These are phyloP conservation scores for Phylloporus sp. DNA, from an alignment of 768 basidiomycete genomes.

Conservation along the genomic window DNA sequence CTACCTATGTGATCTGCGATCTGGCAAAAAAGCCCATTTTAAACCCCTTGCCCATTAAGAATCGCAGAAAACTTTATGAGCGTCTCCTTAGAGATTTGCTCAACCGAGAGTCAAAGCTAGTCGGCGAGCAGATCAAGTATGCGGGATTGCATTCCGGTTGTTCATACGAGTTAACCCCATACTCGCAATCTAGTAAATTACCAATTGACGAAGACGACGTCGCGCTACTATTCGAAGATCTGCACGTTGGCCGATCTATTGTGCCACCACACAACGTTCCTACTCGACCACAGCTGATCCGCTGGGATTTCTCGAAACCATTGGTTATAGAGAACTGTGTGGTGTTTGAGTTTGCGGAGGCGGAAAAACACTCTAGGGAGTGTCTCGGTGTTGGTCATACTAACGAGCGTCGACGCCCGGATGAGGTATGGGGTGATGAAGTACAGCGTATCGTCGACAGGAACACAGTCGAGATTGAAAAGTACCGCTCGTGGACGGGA, in stretches of 20 bases:
- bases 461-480: slow-evolving; percentile 56
- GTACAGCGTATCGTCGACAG: slow-evolving; percentile 55
- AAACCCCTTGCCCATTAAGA: slow-evolving; percentile 84
- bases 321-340: slow-evolving; percentile 80
- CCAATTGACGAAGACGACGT: slow-evolving; percentile 84
- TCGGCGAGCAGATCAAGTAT: slow-evolving; percentile 56
- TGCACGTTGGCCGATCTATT: slow-evolving; percentile 73
- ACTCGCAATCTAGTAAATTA: slow-evolving; percentile 48
- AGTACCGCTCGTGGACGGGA: slow-evolving; percentile 51
- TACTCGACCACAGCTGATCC: slow-evolving; percentile 64
- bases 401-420: slow-evolving; percentile 32
- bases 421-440: slow-evolving; percentile 69
- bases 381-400: slow-evolving; percentile 30
- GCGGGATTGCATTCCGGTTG: slow-evolving; percentile 20
- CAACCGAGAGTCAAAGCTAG: slow-evolving; percentile 66
- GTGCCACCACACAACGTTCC: slow-evolving; percentile 78
- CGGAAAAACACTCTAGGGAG: slow-evolving; percentile 56
- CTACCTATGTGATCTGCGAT: slow-evolving; percentile 84
- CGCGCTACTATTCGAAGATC: slow-evolving; percentile 80
- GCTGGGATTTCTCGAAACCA: slow-evolving; percentile 72
- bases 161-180: neutral
- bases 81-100: slow-evolving; percentile 74
- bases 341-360: slow-evolving; percentile 75
- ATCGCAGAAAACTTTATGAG: slow-evolving; percentile 80
- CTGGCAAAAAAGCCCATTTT: slow-evolving; percentile 79